phyloP scores from a whole-genome alignment of 495 filamentous ascomycete species.

The Parathielavia hyrcaniae region DNA sequence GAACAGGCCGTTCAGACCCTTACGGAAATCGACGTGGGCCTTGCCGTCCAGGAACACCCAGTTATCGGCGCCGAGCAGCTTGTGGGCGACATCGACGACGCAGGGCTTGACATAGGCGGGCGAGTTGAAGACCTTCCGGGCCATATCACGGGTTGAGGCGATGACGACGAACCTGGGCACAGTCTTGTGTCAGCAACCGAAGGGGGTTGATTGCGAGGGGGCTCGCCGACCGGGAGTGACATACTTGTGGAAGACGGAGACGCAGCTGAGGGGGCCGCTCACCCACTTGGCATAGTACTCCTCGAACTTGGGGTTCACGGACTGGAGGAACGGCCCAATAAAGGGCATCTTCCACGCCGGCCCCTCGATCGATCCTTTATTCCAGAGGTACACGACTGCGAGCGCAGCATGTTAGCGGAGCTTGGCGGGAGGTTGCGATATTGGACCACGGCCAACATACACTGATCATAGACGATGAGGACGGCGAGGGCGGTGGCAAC shows the following conservation, averaged over 20 bases:
- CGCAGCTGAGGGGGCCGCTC: conserved; percentile 86
- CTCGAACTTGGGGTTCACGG: conserved; percentile 84
- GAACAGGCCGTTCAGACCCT: conserved; percentile 91
- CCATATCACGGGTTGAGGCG: conserved; percentile 90
- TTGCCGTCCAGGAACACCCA: conserved; percentile 98
- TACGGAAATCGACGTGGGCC: conserved; percentile 92
- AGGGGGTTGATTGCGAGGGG: background rate
- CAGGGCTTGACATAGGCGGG: conserved; percentile 90
- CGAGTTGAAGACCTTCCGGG: conserved; percentile 95
- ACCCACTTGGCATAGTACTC: conserved; percentile 89
- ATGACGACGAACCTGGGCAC: conserved; percentile 84
- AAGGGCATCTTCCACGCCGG: conserved; percentile 84
- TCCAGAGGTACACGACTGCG: conserved; percentile 73
- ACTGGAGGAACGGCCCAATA: conserved; percentile 91
- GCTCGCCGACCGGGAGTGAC: conserved; percentile 24
- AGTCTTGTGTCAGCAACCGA: background rate
- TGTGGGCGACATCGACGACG: conserved; percentile 91
- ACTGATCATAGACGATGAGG: conserved; percentile 80
- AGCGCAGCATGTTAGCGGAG: conserved; percentile 12
- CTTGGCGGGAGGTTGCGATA: background rate
- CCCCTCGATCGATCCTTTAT: conserved; percentile 81
- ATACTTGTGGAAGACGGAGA: conserved; percentile 99
- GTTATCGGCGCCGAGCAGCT: conserved; percentile 84
- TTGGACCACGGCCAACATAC: conserved; percentile 44
- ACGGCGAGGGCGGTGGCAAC: conserved; percentile 58